These are phyloP conservation scores for Pterothamnion heteromorphum DNA, from an alignment of 31 red algal species.

Conservation along the genomic window DNA sequence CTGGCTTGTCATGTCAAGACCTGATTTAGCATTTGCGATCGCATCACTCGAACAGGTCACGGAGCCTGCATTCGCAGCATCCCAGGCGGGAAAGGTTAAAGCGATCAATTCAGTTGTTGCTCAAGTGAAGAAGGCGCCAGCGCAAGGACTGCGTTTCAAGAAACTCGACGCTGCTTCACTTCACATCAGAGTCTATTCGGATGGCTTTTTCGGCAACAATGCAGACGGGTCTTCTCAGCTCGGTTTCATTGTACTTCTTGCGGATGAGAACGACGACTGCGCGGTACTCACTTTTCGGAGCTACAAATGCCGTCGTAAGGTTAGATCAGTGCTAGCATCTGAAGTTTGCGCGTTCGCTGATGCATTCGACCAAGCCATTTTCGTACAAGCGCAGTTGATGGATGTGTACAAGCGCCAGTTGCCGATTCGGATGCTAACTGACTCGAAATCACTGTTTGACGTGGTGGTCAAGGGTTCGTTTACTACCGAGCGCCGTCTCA, in stretches of 20 bases:
- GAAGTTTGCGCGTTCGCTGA: constrained; percentile 20
- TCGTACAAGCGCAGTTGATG: neutral
- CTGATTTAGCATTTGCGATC: constrained; percentile 1
- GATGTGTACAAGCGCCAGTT: neutral
- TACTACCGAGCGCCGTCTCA: neutral
- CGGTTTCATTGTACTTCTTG: constrained; percentile 7
- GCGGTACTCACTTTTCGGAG: neutral
- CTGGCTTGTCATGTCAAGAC: constrained; percentile 40
- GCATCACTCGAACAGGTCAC: constrained; percentile 34
- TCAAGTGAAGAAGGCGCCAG: neutral
- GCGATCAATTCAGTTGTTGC: constrained; percentile 7
- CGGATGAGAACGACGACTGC: neutral
- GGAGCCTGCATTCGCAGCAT: neutral
- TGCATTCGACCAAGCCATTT: constrained; percentile 47
- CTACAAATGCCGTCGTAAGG: neutral
- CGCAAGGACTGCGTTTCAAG: neutral
- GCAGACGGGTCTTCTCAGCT: constrained; percentile 25
- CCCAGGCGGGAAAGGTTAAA: neutral
- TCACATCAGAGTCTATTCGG: constrained; percentile 33
- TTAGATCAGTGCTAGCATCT: constrained; percentile 35
- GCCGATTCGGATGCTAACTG: neutral
- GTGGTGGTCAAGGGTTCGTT: neutral
- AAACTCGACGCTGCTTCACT: neutral
- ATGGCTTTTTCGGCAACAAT: constrained; percentile 43
- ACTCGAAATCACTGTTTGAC: neutral